A percentile compares a stretch with the other conserved stretches of the same genome.
phyloP scores from a whole-genome alignment of 1,139 yeast genomes.

The Debaryomycetaceae sp. region DNA sequence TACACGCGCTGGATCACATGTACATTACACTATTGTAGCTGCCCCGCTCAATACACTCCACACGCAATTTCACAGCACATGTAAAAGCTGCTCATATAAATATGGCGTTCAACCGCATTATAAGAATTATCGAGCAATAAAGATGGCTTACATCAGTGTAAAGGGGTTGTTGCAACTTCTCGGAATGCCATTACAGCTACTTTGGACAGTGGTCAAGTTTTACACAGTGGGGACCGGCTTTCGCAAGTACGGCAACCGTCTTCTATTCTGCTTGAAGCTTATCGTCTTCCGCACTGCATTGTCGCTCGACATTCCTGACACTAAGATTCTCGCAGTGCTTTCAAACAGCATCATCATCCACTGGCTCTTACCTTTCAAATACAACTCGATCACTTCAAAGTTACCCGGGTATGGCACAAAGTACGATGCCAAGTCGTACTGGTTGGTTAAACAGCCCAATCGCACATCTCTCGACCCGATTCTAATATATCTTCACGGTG shows the following conservation, averaged over 20 bases:
- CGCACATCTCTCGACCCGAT: constrained; percentile 31
- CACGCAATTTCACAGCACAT: no score
- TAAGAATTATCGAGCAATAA: not conserved
- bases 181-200: constrained; percentile 6
- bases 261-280: constrained; percentile 7
- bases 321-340: constrained; percentile 7
- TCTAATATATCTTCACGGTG: constrained; percentile 39
- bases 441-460: constrained; percentile 32
- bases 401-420: constrained; percentile 30
- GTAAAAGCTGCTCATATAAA: no score
- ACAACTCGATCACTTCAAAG: constrained; percentile 8
- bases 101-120: no score
- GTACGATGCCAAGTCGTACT: constrained; percentile 30
- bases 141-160: constrained; percentile 4
- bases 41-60: no score
- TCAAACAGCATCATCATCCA: constrained; percentile 8
- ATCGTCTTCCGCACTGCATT: constrained; percentile 7
- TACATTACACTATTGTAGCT: no score
- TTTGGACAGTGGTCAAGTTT: constrained; percentile 6
- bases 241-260: constrained; percentile 8
- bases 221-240: constrained; percentile 8
- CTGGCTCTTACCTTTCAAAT: constrained; percentile 2
- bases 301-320: constrained; percentile 6
- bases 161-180: constrained; percentile 8
- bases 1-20: no score